Evolutionary conservation across 2,329 filamentous ascomycete genomes (phyloP).

Genomic region (Ploettnerulaceae sp.): DNA sequence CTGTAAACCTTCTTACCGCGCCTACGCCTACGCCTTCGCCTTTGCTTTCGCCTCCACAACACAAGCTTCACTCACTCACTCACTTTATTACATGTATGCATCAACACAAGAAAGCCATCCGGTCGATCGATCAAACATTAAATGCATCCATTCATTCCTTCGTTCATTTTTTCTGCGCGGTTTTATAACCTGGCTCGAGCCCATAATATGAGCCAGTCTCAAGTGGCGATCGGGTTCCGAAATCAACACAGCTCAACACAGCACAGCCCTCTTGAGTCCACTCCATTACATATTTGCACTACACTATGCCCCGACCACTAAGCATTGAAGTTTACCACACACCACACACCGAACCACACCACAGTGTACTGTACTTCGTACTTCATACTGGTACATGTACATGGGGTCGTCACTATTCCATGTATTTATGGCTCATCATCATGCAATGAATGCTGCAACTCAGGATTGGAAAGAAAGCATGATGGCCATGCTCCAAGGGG

Average conservation of each 20-base stretch:
- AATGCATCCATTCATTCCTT: neutral
- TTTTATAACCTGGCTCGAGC: conserved; percentile 8
- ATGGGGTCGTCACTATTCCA: too few relatives aligned
- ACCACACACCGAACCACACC: too few relatives aligned
- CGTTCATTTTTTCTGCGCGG: neutral
- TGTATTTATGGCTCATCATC: conserved; percentile 17
- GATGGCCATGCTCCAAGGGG: conserved; percentile 17
- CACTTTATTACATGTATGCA: conserved; percentile 1
- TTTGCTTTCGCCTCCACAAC: conserved; percentile 7
- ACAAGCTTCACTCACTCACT: neutral
- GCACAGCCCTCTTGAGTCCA: conserved; percentile 9
- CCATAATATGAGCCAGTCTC: conserved; percentile 1
- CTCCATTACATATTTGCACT: conserved; percentile 8
- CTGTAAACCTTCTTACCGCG: too few relatives aligned
- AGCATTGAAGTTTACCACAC: conserved; percentile 8
- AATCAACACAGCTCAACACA: too few relatives aligned
- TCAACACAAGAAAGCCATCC: neutral
- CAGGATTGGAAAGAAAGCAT: conserved; percentile 7
- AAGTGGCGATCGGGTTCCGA: conserved; percentile 12
- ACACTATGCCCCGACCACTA: conserved; percentile 5
- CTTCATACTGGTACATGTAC: too few relatives aligned
- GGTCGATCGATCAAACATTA: neutral
- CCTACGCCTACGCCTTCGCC: too few relatives aligned
- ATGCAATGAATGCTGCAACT: conserved; percentile 20
- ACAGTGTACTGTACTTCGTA: too few relatives aligned